Conservation (phyloP, 345 rosid species). For the Camelina neglecta region DNA sequence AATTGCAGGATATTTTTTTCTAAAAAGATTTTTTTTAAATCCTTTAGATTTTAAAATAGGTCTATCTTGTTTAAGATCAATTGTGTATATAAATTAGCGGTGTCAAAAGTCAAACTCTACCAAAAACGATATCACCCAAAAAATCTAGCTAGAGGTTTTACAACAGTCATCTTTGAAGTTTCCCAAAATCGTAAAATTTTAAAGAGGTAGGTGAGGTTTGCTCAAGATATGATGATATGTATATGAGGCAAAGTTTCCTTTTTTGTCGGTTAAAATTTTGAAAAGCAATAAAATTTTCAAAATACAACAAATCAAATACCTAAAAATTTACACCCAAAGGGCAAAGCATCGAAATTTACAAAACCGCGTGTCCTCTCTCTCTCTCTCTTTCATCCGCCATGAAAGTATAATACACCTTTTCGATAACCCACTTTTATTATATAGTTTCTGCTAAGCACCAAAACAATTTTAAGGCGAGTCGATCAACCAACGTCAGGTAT, state of each 20-base stretch:
- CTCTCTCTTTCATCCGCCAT: conserved; percentile 26
- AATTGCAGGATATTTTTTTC: neutral
- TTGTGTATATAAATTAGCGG: neutral
- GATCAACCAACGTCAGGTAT: conserved; percentile 31
- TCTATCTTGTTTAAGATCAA: neutral
- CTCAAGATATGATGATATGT: conserved; percentile 35
- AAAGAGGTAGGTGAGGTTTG: neutral
- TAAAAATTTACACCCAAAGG: neutral
- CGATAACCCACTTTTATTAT: neutral
- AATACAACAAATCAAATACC: conserved; percentile 5
- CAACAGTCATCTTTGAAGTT: neutral
- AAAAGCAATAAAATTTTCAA: neutral
- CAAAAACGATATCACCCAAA: neutral
- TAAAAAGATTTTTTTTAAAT: no score
- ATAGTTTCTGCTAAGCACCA: neutral
- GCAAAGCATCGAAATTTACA: conserved; percentile 25
- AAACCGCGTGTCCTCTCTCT: conserved; percentile 6
- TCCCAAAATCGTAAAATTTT: neutral
- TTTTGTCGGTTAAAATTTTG: neutral
- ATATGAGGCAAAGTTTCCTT: neutral
- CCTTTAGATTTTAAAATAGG: no score
- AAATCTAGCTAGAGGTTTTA: neutral
- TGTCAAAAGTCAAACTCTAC: neutral
- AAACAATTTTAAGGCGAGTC: conserved; percentile 23
- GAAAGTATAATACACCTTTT: conserved; percentile 7